A percentile compares a stretch with the other conserved stretches of the same genome.
phyloP scores from a whole-genome alignment of 1,284 basidiomycete genomes.

The Sphaerobolus stellatus region DNA sequence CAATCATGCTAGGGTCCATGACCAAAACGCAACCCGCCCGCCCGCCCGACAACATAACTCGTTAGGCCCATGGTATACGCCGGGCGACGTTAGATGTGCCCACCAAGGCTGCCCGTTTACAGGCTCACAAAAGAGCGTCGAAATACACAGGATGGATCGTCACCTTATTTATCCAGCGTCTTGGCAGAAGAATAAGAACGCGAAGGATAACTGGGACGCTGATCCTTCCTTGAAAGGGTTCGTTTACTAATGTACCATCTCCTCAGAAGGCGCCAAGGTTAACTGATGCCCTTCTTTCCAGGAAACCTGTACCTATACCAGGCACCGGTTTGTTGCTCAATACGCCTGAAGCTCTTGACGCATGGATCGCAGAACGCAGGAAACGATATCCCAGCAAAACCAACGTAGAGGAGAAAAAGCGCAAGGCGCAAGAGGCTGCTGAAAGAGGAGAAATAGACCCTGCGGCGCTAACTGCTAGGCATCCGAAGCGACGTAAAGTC shows the following conservation, averaged over 20 bases:
- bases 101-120: constrained; percentile 69
- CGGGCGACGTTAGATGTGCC: constrained; percentile 63
- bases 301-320: constrained; percentile 73
- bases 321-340: constrained; percentile 79
- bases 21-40: constrained; percentile 10
- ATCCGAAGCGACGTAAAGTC: constrained; percentile 32
- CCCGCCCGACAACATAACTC: neutral
- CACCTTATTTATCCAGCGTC: constrained; percentile 81
- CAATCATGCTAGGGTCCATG: constrained; percentile 6
- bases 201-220: constrained; percentile 73
- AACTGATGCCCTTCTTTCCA: constrained; percentile 27
- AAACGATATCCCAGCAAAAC: constrained; percentile 75
- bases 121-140: constrained; percentile 73
- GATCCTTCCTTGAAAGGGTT: constrained; percentile 75
- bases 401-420: constrained; percentile 75
- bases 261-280: too few relatives aligned
- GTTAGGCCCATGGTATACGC: constrained; percentile 53
- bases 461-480: constrained; percentile 40
- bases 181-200: constrained; percentile 68
- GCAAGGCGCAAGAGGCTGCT: constrained; percentile 70
- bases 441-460: constrained; percentile 73
- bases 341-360: constrained; percentile 76
- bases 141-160: constrained; percentile 87
- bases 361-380: constrained; percentile 87
- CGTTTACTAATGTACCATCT: neutral